A percentile compares a stretch with the other conserved stretches of the same genome.
phyloP scores from a whole-genome alignment of 306 rosid genomes.

The Cotoneaster glaucophyllus region DNA sequence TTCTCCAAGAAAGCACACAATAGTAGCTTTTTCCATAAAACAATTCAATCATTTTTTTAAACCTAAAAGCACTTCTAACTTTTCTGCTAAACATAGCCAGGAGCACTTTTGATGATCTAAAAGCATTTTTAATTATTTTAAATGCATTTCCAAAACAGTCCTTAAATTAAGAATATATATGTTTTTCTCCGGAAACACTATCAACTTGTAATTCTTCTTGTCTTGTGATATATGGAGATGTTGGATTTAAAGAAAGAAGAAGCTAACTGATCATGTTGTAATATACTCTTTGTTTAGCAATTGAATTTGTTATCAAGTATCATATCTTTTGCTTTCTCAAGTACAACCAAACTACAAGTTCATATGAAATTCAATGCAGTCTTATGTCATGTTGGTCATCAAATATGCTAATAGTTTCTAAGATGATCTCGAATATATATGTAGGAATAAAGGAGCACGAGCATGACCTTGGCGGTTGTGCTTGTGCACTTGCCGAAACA shows the following conservation, averaged over 20 bases:
- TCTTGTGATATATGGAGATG: too few species aligned
- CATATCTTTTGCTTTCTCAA: background rate
- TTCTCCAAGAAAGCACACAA: too few species aligned
- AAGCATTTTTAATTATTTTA: too few species aligned
- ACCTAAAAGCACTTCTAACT: too few species aligned
- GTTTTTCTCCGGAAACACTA: too few species aligned
- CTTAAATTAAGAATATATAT: too few species aligned
- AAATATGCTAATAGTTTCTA: background rate
- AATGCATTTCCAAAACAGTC: background rate
- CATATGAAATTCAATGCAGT: background rate
- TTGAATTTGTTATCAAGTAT: background rate
- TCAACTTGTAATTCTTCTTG: too few species aligned
- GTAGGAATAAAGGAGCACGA: background rate
- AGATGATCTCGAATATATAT: background rate
- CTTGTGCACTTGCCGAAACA: background rate
- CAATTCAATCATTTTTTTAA: too few species aligned
- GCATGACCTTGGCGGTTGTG: background rate
- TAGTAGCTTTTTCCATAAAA: too few species aligned
- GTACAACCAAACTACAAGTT: background rate
- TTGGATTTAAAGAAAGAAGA: too few species aligned
- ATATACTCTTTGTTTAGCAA: background rate
- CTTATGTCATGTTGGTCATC: background rate
- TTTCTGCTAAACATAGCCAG: too few species aligned
- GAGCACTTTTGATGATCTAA: background rate
- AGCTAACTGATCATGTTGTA: background rate